Evolutionary conservation across 2,329 filamentous ascomycete species (phyloP).

Genomic region (Monosporascus sp.): DNA sequence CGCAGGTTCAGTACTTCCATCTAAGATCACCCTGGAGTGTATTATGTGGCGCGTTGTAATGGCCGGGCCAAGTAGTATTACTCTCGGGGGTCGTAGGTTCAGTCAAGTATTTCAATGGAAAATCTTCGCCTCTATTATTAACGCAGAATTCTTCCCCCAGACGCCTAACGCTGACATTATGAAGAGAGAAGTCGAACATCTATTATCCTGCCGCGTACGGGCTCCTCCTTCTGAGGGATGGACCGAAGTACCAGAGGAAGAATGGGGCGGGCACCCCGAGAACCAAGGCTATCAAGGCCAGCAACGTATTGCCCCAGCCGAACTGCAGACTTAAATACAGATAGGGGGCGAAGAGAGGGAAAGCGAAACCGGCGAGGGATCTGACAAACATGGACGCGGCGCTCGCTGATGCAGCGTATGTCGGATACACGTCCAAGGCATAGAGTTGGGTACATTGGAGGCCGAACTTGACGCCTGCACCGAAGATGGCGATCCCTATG

Average conservation of each 20-base stretch:
- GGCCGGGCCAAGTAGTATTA: too few species aligned
- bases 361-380: constrained; percentile 39
- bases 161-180: background rate
- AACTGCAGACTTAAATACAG: constrained; percentile 33
- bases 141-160: too few species aligned
- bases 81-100: too few species aligned
- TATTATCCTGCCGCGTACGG: constrained; percentile 6
- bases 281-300: constrained; percentile 42
- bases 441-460: constrained; percentile 18
- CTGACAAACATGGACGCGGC: constrained; percentile 24
- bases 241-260: constrained; percentile 27
- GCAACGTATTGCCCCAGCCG: constrained; percentile 38
- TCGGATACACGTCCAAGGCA: constrained; percentile 36
- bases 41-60: too few species aligned
- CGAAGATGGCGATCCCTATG: constrained; percentile 30
- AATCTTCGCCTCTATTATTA: too few species aligned
- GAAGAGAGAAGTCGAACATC: background rate
- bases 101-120: too few species aligned
- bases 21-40: too few species aligned
- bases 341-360: constrained; percentile 40
- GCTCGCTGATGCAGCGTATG: constrained; percentile 18
- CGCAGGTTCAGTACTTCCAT: too few species aligned
- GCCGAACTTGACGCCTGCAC: constrained; percentile 23
- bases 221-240: constrained; percentile 21
- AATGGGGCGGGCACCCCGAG: constrained; percentile 43